Evolutionary conservation across 2,329 filamentous ascomycete genomes (phyloP), one percentile per base, ranked within the genome.

Genomic region (Boeremia lycopersici): DNA sequence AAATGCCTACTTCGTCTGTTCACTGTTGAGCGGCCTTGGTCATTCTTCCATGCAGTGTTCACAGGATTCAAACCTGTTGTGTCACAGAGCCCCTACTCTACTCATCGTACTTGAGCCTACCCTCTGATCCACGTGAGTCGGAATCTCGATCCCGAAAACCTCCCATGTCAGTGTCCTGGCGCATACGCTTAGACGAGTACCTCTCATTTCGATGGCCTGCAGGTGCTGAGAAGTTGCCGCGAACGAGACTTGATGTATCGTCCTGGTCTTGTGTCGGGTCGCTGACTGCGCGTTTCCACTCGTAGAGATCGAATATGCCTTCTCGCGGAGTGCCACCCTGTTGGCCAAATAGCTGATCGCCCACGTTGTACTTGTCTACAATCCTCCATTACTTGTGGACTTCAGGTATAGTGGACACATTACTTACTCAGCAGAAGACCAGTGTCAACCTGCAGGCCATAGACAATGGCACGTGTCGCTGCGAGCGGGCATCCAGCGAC

Each of bases 401-500:
- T 3, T 4, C 8, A 15, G 34, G 15, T 1, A 19, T 4, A 7
- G 12, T 4, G 6, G 8, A 3, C 9, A 3, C 12, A 4, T 12
- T 13, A 59, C 60, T 17, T 49, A 72, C 69, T 23, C 6, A 70
- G 61, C 3, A 72, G 43, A 11, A 59, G 49, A 0, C 60, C 63
- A 0, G 59, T 61, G n/a, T 72, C 69, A 11, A 53, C 60, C 4
- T 65, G 59, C 1, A 72, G 57, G 2, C 60, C 51, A 8, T 61
- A 42, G 1, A 69, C 65, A 3, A 72, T 49, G 0, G 41, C 42
- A 12, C 60, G 58, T 2, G 57, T 56, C 1, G 65, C 65, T 57
- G 89, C 86, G 26, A 98, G 88, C 0, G 89, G 91, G 28, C 93
- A 84, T 3, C 82, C 82, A 63, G 85, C 83, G 50, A 96, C 88